These are phyloP conservation scores for Fagus sylvatica DNA, from an alignment of 306 rosid species.

Conservation along the genomic window DNA sequence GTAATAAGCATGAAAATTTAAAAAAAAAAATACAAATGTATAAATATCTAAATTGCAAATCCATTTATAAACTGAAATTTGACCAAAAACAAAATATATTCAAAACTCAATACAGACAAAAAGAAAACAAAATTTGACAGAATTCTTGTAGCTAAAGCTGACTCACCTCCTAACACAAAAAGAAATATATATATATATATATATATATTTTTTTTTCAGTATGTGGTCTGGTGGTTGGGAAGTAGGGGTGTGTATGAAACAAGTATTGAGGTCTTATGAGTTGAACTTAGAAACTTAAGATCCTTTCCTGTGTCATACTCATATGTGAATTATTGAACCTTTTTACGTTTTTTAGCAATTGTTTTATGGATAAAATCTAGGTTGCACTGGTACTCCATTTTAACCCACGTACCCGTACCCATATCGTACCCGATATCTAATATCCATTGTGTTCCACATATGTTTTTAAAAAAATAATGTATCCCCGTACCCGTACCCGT, in stretches of 20 bases:
- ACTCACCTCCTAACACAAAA: not conserved
- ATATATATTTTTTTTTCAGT: not conserved
- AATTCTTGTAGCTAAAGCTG: not conserved
- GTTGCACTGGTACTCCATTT: no score
- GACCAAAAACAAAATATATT: not conserved
- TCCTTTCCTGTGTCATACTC: constrained; percentile 2
- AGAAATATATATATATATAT: no score
- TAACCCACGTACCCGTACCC: no score
- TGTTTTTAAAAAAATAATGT: no score
- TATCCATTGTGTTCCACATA: no score
- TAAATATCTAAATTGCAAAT: not conserved
- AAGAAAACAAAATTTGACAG: not conserved
- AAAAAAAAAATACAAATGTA: not conserved
- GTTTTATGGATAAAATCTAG: not conserved
- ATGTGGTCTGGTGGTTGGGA: not conserved
- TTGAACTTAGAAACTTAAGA: not conserved
- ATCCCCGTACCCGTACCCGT: no score
- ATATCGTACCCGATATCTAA: no score
- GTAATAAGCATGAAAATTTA: not conserved
- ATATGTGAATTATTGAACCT: not conserved
- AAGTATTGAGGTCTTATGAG: not conserved
- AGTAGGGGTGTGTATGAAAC: not conserved
- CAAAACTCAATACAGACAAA: not conserved
- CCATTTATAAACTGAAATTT: not conserved
- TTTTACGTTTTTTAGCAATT: not conserved